Base-by-base conservation (phyloP, 805 yeast species). In the Myxozyma udenii region DNA sequence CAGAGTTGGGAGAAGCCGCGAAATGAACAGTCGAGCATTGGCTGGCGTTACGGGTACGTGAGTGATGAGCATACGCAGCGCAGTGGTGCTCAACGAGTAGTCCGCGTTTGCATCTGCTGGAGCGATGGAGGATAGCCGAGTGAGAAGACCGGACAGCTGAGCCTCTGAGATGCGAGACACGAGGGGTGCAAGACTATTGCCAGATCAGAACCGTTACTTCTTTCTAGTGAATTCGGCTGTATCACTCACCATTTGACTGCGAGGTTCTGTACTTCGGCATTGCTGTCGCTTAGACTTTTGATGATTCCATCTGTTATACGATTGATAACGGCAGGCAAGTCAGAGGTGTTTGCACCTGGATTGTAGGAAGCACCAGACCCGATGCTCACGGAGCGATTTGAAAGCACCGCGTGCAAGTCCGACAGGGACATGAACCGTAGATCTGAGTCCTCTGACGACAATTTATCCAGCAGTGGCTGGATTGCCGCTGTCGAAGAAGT, bases 381-480 rank as follows among this genome's bases (percentile, higher is more conserved):
- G 52, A 49, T 55, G 68, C 50, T 60, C 61, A 54, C 65, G 62
- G 62, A 30, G 25, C 57, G 61, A 44, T 61, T 57, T 3, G 64
- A 26, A 24, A 68, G 61, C 3, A 58, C 51, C 3, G 77, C 77
- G 60, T 77, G 79, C 61, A 86, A 74, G 63, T 87, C 95, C 60
- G 78, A 84, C 49, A 87, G 71, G 1, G 90, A 95, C 95, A 87
- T 87, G 69, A 81, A 87, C 65, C 95, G 72, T 59, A 85, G 71
- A 64, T 87, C 95, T 2, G 93, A 85, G 61, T 87, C 95, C 37
- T 65, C 54, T 23, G 65, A 61, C 18, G 53, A 32, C 61, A 72
- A 49, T 62, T 59, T 58, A 57, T 62, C 59, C 35, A 56, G 47
- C 40, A 50, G 51, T 19, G 59, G 53, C 43, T 48, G 59, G 26